Evolutionary conservation across 495 filamentous ascomycete species (phyloP), one percentile per base, ranked within the genome.

Genomic region (Aspergillus heteromorphus): DNA sequence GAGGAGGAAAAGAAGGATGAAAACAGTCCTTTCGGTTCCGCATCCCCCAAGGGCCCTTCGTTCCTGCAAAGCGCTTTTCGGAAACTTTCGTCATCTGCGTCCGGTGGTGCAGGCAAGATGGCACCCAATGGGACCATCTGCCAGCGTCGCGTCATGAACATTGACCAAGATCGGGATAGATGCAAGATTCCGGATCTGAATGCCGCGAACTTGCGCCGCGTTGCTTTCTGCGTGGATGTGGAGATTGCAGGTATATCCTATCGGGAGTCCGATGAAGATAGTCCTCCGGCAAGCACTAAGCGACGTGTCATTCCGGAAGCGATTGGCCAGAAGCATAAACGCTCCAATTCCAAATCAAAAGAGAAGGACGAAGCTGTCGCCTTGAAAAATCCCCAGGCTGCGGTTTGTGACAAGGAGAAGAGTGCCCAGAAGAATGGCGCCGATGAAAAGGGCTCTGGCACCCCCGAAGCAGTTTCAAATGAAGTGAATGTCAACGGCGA

Each of bases 201-300:
- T 54, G 84, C 87, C 55, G 81, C 80, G 16, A 95, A 93, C 57
- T 70, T 98, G 29, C 80, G 91, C 18, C 79, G 89, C 30, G 93
- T 98, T 1, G 88, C 91, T 1, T 98, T 98, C 61, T 95, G 88
- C 59, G 93, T 98, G 4, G 93, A 98, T 67, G 93, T 98, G 11
- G 93, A 98, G 71, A 93, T 98, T 62, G 92, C 93, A n/a, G 83
- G 83, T 0, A 65, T 81, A 29, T 80, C 84, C 16, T 67, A 67
- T 52, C 65, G 66, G 13, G 73, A 76, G 38, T 67, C 67, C 14
- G 70, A 73, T 49, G 74, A 76, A 34, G 69, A 73, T 21, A 67
- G 61, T 42, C 63, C 68, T 11, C 60, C 70, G 30, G 21, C 51
- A 29, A 67, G 55, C 41, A 62, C 59, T 53, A 63, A 65, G 48